Base-by-base conservation (phyloP, 768 basidiomycete species). In the Roridomyces roridus region DNA sequence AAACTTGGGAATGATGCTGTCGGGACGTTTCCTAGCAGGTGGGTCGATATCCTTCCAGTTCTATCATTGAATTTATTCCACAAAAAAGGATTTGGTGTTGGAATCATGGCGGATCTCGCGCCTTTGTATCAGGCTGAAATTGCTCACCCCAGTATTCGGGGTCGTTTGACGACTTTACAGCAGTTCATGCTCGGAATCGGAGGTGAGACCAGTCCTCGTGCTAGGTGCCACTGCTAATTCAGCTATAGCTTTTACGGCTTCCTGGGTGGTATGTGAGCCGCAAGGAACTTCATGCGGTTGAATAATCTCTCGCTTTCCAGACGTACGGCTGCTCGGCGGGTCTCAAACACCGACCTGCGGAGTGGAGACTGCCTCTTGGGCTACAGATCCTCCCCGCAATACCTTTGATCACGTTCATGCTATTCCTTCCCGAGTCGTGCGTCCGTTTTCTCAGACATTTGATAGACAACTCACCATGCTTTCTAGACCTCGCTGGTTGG, bases 101-200 rank as follows among this genome's bases (percentile, higher is more conserved):
- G 80, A 1, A 79, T 82, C 54, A 77, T 82, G 59, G 77, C 80
- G 8, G 79, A 81, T 65, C 68, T 81, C 17, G 78, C 80, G 6
- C 77, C 80, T 24, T 65, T 86, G 10, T 85, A 86, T 65, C 83
- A 85, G 71, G 79, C 83, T 17, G 83, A 85, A 68, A 85, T 86
- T 46, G 80, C 83, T 2, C 81, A 83, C 55, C 82, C 83, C 0
- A 79, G 78, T 69, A 83, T 83, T 39, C 74, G 82, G n/a, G 83
- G 83, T 10, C 73, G 81, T 17, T 70, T 83, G 35, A 83, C 80
- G 3, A 83, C 82, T 5, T 68, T 84, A 28, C 82, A 83, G 66
- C 82, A 82, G 68, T 80, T 82, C 62, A 82, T 81, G 80, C 66
- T 82, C 8, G 80, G 80, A 34, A 79, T 79, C 54, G 78, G 78